Percentiles rank a stretch among this genome's conserved stretches.
These are phyloP conservation scores for Ceratocystis lukuohia DNA, from an alignment of 2,329 filamentous ascomycete species.

Conservation along the genomic window DNA sequence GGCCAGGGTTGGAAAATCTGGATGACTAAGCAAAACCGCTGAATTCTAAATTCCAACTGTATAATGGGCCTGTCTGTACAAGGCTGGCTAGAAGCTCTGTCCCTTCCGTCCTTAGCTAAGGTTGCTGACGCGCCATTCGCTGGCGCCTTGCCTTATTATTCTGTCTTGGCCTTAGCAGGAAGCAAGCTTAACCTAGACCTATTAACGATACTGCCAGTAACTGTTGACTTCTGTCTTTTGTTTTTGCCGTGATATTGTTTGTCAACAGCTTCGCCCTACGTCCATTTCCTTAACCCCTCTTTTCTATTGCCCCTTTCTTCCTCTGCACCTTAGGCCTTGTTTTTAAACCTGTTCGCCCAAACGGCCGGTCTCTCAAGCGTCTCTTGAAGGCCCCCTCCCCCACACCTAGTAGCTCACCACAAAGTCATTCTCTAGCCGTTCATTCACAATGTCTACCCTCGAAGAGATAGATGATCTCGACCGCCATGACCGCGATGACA, in stretches of 20 bases:
- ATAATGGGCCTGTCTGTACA: background rate
- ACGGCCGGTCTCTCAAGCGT: background rate
- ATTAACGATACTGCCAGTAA: no score
- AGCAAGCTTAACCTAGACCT: slow-evolving; percentile 1
- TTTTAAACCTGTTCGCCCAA: background rate
- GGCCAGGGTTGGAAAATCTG: background rate
- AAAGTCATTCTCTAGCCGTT: slow-evolving; percentile 24
- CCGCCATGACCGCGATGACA: slow-evolving; percentile 56
- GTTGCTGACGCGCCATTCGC: slow-evolving; percentile 10
- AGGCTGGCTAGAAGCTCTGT: background rate
- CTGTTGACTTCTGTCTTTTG: background rate
- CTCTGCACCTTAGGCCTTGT: background rate
- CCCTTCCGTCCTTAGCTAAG: background rate
- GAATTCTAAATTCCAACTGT: background rate
- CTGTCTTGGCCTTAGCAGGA: background rate
- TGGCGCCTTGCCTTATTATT: slow-evolving; percentile 5
- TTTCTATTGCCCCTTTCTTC: background rate
- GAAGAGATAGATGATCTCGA: slow-evolving; percentile 86
- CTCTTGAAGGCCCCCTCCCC: background rate
- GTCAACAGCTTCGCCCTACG: background rate
- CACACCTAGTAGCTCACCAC: background rate
- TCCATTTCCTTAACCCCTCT: background rate
- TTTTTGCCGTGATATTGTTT: background rate
- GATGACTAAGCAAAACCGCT: background rate
- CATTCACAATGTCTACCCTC: slow-evolving; percentile 59